Evolutionary conservation across 2,329 filamentous ascomycete species (phyloP).

Genomic region (Pseudogymnoascus sp.): DNA sequence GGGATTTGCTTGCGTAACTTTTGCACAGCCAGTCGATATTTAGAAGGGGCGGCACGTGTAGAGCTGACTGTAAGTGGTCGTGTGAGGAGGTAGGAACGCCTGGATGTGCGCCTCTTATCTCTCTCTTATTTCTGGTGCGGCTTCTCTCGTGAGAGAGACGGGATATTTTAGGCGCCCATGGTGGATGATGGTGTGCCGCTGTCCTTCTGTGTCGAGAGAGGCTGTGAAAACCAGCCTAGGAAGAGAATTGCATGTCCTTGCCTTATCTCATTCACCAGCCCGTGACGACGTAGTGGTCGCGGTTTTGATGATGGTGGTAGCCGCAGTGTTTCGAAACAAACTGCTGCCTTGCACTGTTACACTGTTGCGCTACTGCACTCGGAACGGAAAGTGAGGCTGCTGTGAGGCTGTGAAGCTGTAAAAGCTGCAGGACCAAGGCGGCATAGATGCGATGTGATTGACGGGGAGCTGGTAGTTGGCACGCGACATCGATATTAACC

Average conservation of each 20-base stretch:
- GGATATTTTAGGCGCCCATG: background rate
- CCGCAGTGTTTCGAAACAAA: background rate
- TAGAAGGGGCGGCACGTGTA: background rate
- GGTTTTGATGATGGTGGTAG: background rate
- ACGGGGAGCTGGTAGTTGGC: background rate
- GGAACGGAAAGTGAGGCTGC: background rate
- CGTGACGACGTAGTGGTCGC: background rate
- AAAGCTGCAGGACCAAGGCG: background rate
- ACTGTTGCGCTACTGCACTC: background rate
- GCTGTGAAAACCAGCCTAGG: background rate
- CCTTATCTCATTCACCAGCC: background rate
- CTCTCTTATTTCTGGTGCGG: background rate
- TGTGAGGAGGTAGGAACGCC: background rate
- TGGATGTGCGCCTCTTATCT: background rate
- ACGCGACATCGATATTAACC: background rate
- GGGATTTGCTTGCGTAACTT: background rate
- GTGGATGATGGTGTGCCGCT: background rate
- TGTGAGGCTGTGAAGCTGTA: constrained; percentile 1
- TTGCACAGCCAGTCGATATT: background rate
- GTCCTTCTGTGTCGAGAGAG: background rate
- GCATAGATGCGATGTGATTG: background rate
- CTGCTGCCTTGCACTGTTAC: background rate
- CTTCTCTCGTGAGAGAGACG: background rate
- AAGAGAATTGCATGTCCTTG: background rate
- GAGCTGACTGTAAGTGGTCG: background rate